These are phyloP conservation scores for Pestalotiopsis sp. DNA, from an alignment of 2,329 filamentous ascomycete genomes.

Conservation along the genomic window DNA sequence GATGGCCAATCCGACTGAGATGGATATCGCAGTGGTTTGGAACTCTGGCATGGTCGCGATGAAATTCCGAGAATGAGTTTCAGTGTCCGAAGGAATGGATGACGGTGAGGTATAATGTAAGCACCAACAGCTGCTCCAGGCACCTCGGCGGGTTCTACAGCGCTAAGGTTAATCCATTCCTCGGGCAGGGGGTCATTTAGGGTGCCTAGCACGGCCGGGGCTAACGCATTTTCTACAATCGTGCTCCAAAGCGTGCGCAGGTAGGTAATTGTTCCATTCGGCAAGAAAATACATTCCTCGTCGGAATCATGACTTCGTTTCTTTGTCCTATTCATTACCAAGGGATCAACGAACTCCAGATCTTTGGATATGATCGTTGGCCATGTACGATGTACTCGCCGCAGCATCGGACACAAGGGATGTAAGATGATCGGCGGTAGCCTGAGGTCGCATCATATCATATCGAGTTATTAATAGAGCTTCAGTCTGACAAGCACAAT, in stretches of 20 bases:
- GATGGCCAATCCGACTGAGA: not conserved
- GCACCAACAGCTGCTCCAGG: not conserved
- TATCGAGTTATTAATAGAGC: not conserved
- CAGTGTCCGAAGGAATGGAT: not conserved
- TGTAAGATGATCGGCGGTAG: not conserved
- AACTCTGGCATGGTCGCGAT: not conserved
- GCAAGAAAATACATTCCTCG: not conserved
- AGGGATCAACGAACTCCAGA: not conserved
- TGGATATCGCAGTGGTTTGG: not conserved
- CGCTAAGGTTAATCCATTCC: not conserved
- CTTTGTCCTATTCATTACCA: not conserved
- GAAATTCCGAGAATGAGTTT: not conserved
- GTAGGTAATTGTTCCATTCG: too few species aligned
- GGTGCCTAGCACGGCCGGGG: not conserved
- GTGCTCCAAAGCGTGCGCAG: too few species aligned
- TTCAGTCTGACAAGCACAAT: not conserved
- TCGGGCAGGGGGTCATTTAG: too few species aligned
- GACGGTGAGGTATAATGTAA: not conserved
- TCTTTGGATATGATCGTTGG: not conserved
- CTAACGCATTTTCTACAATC: not conserved
- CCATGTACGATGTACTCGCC: not conserved
- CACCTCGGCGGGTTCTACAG: not conserved
- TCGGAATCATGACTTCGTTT: not conserved
- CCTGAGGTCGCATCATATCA: not conserved
- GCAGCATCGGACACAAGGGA: not conserved